These are phyloP conservation scores for Fermentozyma sake DNA, from an alignment of 1,139 yeast species.

Conservation along the genomic window DNA sequence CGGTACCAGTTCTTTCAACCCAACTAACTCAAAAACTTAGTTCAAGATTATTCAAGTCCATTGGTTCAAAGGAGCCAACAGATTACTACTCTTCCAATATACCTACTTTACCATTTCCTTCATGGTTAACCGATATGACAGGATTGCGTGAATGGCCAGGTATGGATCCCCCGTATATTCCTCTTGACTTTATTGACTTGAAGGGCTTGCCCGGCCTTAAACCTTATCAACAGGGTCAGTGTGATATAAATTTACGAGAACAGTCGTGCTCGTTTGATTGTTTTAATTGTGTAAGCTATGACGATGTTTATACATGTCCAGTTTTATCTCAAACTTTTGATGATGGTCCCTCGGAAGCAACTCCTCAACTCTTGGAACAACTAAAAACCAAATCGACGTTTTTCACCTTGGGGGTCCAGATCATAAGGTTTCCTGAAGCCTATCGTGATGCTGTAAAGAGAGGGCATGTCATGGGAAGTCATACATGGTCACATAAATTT, in stretches of 20 bases:
- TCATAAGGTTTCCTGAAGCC: constrained; percentile 70
- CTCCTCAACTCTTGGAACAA: constrained; percentile 52
- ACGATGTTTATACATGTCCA: constrained; percentile 75
- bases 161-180: constrained; percentile 79
- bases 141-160: constrained; percentile 82
- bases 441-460: constrained; percentile 50
- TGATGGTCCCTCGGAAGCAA: constrained; percentile 85
- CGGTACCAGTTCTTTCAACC: too few species aligned
- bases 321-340: constrained; percentile 83
- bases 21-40: too few species aligned
- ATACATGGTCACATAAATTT: constrained; percentile 90
- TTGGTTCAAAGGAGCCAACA: too few species aligned
- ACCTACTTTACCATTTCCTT: constrained; percentile 56
- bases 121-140: constrained; percentile 74
- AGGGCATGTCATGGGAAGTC: constrained; percentile 84
- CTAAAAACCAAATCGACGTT: constrained; percentile 60
- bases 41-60: too few species aligned
- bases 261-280: constrained; percentile 81
- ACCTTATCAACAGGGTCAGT: constrained; percentile 57
- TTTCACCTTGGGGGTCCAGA: constrained; percentile 80
- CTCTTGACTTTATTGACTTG: constrained; percentile 66
- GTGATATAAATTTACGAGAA: constrained; percentile 40
- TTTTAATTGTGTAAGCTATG: constrained; percentile 68
- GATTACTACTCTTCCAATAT: too few species aligned
- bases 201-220: constrained; percentile 40